Base-by-base conservation (phyloP, 179 eudicot species). In the Camellia oleifera region DNA sequence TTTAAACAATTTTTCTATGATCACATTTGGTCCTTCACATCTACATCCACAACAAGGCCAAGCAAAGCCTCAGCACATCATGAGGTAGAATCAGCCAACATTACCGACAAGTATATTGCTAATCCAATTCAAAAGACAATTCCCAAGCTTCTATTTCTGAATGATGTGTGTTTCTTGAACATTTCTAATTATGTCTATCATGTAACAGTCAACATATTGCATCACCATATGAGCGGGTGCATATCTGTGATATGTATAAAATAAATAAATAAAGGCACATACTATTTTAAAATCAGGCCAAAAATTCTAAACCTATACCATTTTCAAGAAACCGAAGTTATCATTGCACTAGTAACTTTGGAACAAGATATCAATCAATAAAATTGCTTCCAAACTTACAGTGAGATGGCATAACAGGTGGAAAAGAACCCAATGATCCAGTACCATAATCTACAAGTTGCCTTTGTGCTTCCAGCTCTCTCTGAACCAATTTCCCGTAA, bases 401-500 rank as follows among this genome's bases (percentile, higher is more conserved):
- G 77, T 86, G 86, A 79, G 92, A 78, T 60, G 88, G 88, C 88
- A 91, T 79, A 78, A 82, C 87, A 54, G 94, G 96, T 18, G 87
- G 94, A 78, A 94, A 94, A 74, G 96, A 84, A 23, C 91, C 96
- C 82, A 96, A 83, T 26, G 98, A 84, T 78, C 94, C 95, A 83
- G 90, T 79, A 84, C 95, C 97, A 85, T 96, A 96, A 82, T 96
- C 99, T 64, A 96, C 99, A 64, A 96, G 92, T 69, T 93, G 88
- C 81, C 98, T 89, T 80, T 94, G 99, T 13, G 88, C 94, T 88
- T 96, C 99, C 82, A 96, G 85, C 82, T 96, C 99, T 83, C 81
- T 91, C 82, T 96, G 99, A 69, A 96, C 99, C 86, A 96, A 84
- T 81, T 96, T 93, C 77, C 99, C 99, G 85, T 96, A 96, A 82